Conservation (phyloP, 192 early-diverging fungal species). For the Podochytrium sp. region DNA sequence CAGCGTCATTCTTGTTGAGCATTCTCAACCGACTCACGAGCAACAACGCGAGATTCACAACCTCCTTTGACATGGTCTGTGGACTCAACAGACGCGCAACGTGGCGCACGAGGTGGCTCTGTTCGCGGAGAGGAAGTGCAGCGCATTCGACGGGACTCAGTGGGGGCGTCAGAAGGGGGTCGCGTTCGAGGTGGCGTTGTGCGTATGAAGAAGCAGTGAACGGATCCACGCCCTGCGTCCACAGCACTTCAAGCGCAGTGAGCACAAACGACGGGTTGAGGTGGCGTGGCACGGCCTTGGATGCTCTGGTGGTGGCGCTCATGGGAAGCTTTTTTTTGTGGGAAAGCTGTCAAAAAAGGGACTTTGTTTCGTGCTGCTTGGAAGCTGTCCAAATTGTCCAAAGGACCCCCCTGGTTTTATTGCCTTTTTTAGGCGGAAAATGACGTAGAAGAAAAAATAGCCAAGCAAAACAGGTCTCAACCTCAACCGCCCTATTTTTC, state of each 20-base stretch:
- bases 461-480: too few species aligned
- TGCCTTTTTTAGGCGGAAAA: too few species aligned
- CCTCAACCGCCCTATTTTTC: too few species aligned
- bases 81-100: conserved; percentile 21
- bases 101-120: neutral
- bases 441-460: too few species aligned
- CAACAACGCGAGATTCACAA: conserved; percentile 17
- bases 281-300: too few species aligned
- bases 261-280: too few species aligned
- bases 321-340: too few species aligned
- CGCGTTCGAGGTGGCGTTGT: neutral
- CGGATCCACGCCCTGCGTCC: conserved; percentile 17
- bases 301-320: too few species aligned
- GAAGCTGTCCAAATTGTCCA: too few species aligned
- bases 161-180: neutral
- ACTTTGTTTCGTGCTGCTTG: too few species aligned
- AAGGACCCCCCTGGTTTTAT: too few species aligned
- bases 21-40: conserved; percentile 20
- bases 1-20: conserved; percentile 20
- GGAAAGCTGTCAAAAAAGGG: too few species aligned
- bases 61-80: conserved; percentile 3
- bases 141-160: neutral
- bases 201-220: neutral
- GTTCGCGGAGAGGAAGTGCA: neutral
- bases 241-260: conserved; percentile 3